These are phyloP conservation scores for Aciculosporium take DNA, from an alignment of 2,329 filamentous ascomycete species.

Conservation along the genomic window DNA sequence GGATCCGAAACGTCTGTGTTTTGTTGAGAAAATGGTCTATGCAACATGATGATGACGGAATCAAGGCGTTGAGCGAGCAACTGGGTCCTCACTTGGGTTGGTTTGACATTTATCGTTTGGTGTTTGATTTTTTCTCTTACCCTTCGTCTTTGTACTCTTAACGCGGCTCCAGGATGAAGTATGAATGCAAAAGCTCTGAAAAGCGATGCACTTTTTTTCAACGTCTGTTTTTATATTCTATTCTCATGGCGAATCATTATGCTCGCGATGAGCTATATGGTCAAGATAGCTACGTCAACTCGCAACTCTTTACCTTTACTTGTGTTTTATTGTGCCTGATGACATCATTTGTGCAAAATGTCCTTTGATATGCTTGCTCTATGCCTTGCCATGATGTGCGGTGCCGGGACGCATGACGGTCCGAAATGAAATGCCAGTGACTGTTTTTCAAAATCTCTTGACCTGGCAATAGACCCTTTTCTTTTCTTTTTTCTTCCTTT, in stretches of 20 bases:
- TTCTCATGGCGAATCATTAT: neutral
- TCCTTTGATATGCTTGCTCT: neutral
- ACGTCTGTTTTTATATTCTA: neutral
- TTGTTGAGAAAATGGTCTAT: neutral
- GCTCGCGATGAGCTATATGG: neutral
- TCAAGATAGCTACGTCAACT: neutral
- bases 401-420: too few relatives aligned
- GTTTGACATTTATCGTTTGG: neutral
- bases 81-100: neutral
- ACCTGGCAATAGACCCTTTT: too few relatives aligned
- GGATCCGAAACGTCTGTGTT: neutral
- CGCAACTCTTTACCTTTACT: neutral
- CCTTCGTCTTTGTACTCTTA: neutral
- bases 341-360: neutral
- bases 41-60: neutral
- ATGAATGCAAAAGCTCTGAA: neutral
- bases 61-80: constrained; percentile 2
- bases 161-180: neutral
- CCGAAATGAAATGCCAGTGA: too few relatives aligned
- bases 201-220: neutral
- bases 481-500: neutral
- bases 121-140: neutral
- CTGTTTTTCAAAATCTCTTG: too few relatives aligned
- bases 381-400: too few relatives aligned
- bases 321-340: neutral